phyloP scores from a whole-genome alignment of 2,329 filamentous ascomycete species.

The Pseudocercospora vitis region DNA sequence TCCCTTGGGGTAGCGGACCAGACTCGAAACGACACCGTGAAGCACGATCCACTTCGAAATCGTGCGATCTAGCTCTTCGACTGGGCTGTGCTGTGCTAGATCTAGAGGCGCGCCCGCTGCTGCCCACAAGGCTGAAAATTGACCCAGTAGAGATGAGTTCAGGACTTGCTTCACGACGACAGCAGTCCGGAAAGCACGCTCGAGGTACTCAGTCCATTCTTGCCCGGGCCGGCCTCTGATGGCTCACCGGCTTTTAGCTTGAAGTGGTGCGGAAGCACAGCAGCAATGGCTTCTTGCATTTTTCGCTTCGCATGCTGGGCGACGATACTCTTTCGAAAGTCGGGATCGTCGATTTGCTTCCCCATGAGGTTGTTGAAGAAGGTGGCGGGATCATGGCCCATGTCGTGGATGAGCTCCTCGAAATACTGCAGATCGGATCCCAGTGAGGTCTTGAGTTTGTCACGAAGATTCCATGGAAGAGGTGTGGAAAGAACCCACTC shows the following conservation, averaged over 20 bases:
- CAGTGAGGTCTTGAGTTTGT: not conserved
- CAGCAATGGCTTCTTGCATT: not conserved
- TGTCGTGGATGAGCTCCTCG: not conserved
- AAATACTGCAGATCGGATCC: not conserved
- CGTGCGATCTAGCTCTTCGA: not conserved
- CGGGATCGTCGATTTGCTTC: slow-evolving; percentile 4
- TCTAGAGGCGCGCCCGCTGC: not conserved
- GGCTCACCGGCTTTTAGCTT: not conserved
- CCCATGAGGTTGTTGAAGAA: not conserved
- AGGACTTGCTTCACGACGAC: slow-evolving; percentile 16
- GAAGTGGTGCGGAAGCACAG: slow-evolving; percentile 11
- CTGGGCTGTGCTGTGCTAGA: not conserved
- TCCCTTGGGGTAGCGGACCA: not conserved
- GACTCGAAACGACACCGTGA: not conserved
- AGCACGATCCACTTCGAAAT: not conserved
- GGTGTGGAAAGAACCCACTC: not conserved
- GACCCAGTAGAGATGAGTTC: not conserved
- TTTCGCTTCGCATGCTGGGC: not conserved
- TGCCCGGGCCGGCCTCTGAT: not conserved
- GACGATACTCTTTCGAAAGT: slow-evolving; percentile 2
- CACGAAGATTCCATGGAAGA: not conserved
- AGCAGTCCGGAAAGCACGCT: slow-evolving; percentile 11
- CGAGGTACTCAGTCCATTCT: slow-evolving; percentile 10
- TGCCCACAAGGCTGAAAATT: too few relatives aligned
- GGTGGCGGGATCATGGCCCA: not conserved